Evolutionary conservation across 257 asterid genomes (phyloP), one percentile per base, ranked within the genome.

Genomic region (Ophiorrhiza pumila): DNA sequence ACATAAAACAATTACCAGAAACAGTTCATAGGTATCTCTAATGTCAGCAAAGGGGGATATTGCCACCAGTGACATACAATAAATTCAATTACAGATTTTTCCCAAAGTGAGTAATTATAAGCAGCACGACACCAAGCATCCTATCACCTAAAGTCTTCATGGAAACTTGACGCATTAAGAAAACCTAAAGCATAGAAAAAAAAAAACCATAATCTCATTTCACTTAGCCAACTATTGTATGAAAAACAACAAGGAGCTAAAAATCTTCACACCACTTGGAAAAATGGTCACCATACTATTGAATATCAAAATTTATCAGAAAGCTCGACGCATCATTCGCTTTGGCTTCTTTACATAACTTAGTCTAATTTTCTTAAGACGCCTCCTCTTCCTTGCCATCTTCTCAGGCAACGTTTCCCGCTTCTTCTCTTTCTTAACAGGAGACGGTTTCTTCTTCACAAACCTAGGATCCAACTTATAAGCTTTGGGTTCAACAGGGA

Each of bases 291-390:
- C 14, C 35, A 69, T n/a, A 56, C 65, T 71, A 74, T 35, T 37
- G 62, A 56, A 74, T 46, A 2, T 14, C n/a, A 75, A 20, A 57
- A 64, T 39, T 57, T 71, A 77, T 84, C 82, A 88, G 78, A 32
- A 78, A 53, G 92, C 82, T 46, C 90, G 84, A 0, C 96, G 91
- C 80, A 69, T 80, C 76, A 45, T 50, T 74, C 77, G 74, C 85
- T 84, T 94, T 58, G 99, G 99, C 82, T 90, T 95, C 96, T 89
- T 95, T 72, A 95, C 99, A 29, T 50, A 95, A 83, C 96, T 92
- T 10, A 95, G 77, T 81, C 93, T 85, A 63, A 95, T 71, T 80
- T 89, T 85, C 78, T 74, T 85, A 43, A 92, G 98, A 15, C 84
- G 71, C 65, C 82, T 90, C 79, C 98, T 87, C 91, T 94, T 91